Percentiles rank a stretch among this genome's conserved stretches.
Evolutionary conservation across 2,329 filamentous ascomycete species (phyloP).

Genomic region (Neobulgaria alba): DNA sequence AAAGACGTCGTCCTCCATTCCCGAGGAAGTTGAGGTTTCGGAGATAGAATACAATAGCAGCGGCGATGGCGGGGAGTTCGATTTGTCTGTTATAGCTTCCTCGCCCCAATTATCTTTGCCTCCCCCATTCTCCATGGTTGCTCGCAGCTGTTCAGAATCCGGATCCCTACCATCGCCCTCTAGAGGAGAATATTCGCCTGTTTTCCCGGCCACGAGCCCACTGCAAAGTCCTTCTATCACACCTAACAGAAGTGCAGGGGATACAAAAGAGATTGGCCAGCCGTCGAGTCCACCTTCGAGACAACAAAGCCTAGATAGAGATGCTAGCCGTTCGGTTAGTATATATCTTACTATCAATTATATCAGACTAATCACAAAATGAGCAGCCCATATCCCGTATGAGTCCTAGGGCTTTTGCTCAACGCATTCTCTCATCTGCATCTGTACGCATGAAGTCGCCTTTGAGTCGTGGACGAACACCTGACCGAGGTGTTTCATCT

Average conservation of each 20-base stretch:
- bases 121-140: constrained; percentile 25
- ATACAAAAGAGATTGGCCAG: not conserved
- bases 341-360: not conserved
- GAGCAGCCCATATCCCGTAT: not conserved
- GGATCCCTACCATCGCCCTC: constrained; percentile 14
- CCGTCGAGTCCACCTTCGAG: not conserved
- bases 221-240: constrained; percentile 5
- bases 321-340: not conserved
- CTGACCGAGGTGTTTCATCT: not conserved
- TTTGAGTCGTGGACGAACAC: not conserved
- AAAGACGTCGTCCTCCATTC: too few species aligned
- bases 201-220: constrained; percentile 8
- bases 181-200: constrained; percentile 1
- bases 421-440: not conserved
- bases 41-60: not conserved
- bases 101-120: constrained; percentile 19
- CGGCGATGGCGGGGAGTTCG: too few species aligned
- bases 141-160: constrained; percentile 18
- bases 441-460: not conserved
- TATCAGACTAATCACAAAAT: not conserved
- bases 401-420: not conserved
- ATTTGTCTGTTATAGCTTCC: too few species aligned
- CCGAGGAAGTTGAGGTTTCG: too few species aligned
- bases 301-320: not conserved
- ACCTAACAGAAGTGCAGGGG: not conserved